Percentiles rank a stretch among this genome's conserved stretches.
These are phyloP conservation scores for Dryas drummondii DNA, from an alignment of 306 rosid species.

Conservation along the genomic window DNA sequence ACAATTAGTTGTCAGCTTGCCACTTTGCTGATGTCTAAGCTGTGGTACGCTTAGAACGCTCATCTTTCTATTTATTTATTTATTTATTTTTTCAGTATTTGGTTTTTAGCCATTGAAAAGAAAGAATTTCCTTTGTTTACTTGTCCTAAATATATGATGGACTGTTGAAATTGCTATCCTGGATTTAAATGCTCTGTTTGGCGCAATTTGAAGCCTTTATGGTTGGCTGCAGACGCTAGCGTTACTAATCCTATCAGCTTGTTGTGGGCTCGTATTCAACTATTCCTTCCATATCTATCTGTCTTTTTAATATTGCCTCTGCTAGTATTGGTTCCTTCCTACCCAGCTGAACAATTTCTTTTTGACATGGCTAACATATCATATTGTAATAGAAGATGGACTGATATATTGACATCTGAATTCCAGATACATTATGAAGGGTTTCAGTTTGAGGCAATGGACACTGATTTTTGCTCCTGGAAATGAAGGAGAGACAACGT, in stretches of 20 bases:
- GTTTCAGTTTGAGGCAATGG: conserved; percentile 50
- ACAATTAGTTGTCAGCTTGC: background rate
- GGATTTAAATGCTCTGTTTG: conserved; percentile 1
- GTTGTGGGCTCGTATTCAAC: background rate
- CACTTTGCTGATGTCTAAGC: background rate
- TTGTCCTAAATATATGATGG: background rate
- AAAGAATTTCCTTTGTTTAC: background rate
- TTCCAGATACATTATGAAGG: conserved; percentile 70
- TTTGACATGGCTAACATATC: background rate
- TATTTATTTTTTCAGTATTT: background rate
- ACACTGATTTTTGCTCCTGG: conserved; percentile 52
- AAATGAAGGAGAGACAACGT: conserved; percentile 87
- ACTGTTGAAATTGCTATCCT: background rate
- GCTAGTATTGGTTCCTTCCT: background rate
- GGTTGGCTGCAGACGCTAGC: background rate
- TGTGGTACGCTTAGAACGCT: background rate
- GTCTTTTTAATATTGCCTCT: background rate
- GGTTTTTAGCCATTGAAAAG: background rate
- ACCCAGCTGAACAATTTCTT: background rate
- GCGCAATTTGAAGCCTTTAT: background rate
- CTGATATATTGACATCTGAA: conserved; percentile 25
- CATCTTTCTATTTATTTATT: background rate
- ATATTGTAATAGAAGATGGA: background rate
- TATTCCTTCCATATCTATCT: background rate
- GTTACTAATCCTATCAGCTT: background rate